phyloP scores from a whole-genome alignment of 2,329 filamentous ascomycete genomes.

The Trematosphaeria pertusa region DNA sequence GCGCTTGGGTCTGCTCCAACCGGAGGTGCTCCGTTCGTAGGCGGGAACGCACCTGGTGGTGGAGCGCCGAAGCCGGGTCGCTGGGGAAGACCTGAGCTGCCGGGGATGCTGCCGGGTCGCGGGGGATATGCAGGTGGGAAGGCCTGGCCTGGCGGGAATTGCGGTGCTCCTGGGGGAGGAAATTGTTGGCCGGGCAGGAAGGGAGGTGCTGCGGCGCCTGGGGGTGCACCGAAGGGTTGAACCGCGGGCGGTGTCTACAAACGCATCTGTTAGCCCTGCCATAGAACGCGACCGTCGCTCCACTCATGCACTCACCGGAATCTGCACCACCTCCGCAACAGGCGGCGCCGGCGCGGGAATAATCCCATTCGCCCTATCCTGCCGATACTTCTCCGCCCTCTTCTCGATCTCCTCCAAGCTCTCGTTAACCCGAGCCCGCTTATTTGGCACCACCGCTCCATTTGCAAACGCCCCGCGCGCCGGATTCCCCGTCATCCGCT shows the following conservation, averaged over 20 bases:
- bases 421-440: constrained; percentile 71
- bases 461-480: constrained; percentile 58
- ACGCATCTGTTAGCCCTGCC: constrained; percentile 16
- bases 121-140: constrained; percentile 37
- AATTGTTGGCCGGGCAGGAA: no score
- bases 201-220: constrained; percentile 20
- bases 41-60: constrained; percentile 22
- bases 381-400: constrained; percentile 69
- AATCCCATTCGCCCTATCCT: constrained; percentile 52
- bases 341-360: constrained; percentile 30
- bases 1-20: constrained; percentile 23
- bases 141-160: constrained; percentile 36
- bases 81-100: constrained; percentile 34
- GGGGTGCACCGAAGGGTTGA: constrained; percentile 24
- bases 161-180: no score
- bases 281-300: background rate
- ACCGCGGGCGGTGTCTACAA: constrained; percentile 32
- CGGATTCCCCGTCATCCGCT: constrained; percentile 83
- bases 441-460: constrained; percentile 59
- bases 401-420: constrained; percentile 78
- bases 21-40: constrained; percentile 9
- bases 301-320: constrained; percentile 44
- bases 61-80: constrained; percentile 48
- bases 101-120: constrained; percentile 41
- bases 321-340: constrained; percentile 58